These are phyloP conservation scores for Ganoderma lingzhi DNA, from an alignment of 1,284 basidiomycete species.

Conservation along the genomic window DNA sequence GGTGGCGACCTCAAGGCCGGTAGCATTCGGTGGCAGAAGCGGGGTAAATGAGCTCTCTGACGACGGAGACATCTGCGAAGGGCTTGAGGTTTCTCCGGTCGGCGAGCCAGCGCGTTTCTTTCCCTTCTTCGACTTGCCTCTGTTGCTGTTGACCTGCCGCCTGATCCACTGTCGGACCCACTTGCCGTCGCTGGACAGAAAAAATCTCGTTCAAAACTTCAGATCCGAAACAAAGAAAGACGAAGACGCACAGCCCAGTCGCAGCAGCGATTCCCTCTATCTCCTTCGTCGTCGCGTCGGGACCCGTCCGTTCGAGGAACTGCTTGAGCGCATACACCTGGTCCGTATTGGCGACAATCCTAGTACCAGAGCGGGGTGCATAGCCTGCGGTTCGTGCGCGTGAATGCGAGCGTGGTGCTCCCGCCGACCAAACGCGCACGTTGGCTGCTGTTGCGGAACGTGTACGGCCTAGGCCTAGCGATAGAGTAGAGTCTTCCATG, in stretches of 20 bases:
- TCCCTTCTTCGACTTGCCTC: slow-evolving; percentile 14
- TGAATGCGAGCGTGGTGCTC: neutral
- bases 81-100: neutral
- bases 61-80: neutral
- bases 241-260: slow-evolving; percentile 35
- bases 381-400: neutral
- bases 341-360: slow-evolving; percentile 28
- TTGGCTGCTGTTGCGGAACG: slow-evolving; percentile 8
- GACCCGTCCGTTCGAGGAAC: slow-evolving; percentile 25
- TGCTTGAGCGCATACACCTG: slow-evolving; percentile 29
- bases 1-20: neutral
- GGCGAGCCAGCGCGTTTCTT: slow-evolving; percentile 1
- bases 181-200: slow-evolving; percentile 26
- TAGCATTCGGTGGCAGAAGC: neutral
- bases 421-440: neutral
- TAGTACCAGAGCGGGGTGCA: slow-evolving; percentile 9
- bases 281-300: slow-evolving; percentile 28
- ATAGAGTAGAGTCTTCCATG: slow-evolving; percentile 1
- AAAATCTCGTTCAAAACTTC: neutral
- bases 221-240: neutral
- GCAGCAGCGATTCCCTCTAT: slow-evolving; percentile 25
- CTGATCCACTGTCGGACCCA: slow-evolving; percentile 38
- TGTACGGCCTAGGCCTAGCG: neutral
- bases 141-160: slow-evolving; percentile 18
- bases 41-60: neutral